Base-by-base conservation (phyloP, 345 rosid genomes). In the Microcos paniculata region DNA sequence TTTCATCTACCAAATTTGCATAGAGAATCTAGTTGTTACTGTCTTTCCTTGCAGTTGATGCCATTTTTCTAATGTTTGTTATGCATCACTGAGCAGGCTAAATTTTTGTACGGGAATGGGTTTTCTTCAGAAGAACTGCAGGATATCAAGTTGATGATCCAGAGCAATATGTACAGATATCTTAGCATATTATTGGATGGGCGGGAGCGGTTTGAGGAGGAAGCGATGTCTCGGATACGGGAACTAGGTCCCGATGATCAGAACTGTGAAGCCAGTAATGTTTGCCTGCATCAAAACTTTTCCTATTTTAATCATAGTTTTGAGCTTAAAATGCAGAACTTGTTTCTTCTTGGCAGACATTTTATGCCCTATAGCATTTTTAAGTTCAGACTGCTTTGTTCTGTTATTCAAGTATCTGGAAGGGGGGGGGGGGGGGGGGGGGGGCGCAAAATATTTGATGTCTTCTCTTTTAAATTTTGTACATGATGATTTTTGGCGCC, bases 161-260 rank as follows among this genome's bases (percentile, higher is more conserved):
- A 96, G 80, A 96, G 98, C 88, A 93, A 93, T 77, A 86, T 96
- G 92, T 96, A 93, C 77, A 86, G 90, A 84, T 96, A 96, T 80
- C 92, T 96, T 5, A 94, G 99, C 86, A 87, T 96, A 71, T 82
- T 96, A 83, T 95, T 96, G 1, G 99, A 96, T 84, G 99, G 97
- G 46, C 85, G 98, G 77, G 99, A 96, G 78, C 91, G 97, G 8
- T 96, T 96, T 84, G 99, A 96, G 86, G 99, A 96, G 80, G 99
- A 96, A 80, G 89, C 87, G 52, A 40, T 90, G 76, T 86, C 84
- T 35, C 87, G 80, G 73, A 64, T 75, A 76, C 88, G 69, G 79
- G 82, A 80, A 72, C 80, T 75, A 70, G 86, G 76, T 53, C 73
- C 73, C 2, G 76, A 74, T 62, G 86, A 88, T 82, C 89, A 84